Base-by-base conservation (phyloP, 2,329 filamentous ascomycete species). In the Aureobasidium musti region DNA sequence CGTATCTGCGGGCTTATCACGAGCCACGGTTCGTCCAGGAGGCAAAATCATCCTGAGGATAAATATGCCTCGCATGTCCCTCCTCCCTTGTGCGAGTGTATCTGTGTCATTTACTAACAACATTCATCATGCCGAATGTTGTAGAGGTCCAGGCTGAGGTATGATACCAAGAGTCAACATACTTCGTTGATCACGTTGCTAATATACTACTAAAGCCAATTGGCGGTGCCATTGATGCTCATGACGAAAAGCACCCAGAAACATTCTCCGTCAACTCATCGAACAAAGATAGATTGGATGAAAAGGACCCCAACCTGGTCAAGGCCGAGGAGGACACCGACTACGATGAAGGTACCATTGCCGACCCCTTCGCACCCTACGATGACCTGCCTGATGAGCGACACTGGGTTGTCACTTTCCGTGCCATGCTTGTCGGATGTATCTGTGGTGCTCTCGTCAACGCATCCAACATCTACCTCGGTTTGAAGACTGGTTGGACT, bases 401-500 rank as follows among this genome's bases (percentile, higher is more conserved):
- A 69, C 72, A 77, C 14, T 76, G 79, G 69, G 84, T 86, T 60
- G 71, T 87, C 57, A 87, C 84, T 6, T 70, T 83, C 43, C 81
- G 85, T 54, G 84, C 85, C 30, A 75, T 87, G 30, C 68, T 86
- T 49, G 77, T 84, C 45, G 86, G 86, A 43, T 80, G 83, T 66
- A 72, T 82, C 57, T 80, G 86, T 21, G 86, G 85, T 37, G 84
- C 81, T 14, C 78, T 87, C 13, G 83, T 87, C 68, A 86, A 86
- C 71, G 84, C 84, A 11, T 85, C 83, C 68, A 87, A 87, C 72
- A 79, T 87, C 43, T 87, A 87, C 70, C 80, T 87, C 26, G 84
- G 84, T 79, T 74, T 78, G 43, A 79, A 79, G 73, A 78, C 78
- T 26, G 78, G 78, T 28, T 79, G 76, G 76, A 78, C 77, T 23